phyloP scores from a whole-genome alignment of 2,329 filamentous ascomycete genomes.

The Colletotrichum sp. region DNA sequence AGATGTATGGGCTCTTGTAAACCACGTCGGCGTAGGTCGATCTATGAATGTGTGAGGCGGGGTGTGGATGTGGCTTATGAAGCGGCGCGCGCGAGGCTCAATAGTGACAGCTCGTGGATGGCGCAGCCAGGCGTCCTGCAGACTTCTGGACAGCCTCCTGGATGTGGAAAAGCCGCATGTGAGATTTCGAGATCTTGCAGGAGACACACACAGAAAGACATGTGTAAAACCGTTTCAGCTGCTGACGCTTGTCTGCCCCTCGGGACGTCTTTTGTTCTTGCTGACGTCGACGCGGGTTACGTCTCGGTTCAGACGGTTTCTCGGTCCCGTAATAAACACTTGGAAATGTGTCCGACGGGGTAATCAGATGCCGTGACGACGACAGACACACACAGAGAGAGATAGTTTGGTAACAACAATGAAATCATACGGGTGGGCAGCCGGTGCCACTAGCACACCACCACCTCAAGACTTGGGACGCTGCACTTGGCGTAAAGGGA shows the following conservation, averaged over 20 bases:
- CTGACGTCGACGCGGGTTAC: not conserved
- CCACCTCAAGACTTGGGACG: not conserved
- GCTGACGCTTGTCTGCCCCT: not conserved
- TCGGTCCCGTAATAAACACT: not conserved
- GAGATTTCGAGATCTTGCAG: not conserved
- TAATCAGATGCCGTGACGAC: not conserved
- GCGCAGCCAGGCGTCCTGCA: not conserved
- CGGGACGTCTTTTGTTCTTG: not conserved
- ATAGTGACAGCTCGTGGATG: not conserved
- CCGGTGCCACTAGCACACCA: not conserved
- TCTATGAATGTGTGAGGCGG: not conserved
- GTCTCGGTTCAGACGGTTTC: not conserved
- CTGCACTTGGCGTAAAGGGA: not conserved
- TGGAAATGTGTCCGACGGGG: not conserved
- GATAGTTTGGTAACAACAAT: not conserved
- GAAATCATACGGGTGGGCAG: not conserved
- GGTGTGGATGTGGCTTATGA: not conserved
- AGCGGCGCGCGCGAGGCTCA: not conserved
- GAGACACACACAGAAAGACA: not conserved
- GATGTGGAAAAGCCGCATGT: not conserved
- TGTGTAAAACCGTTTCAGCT: not conserved
- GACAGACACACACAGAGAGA: too few species aligned
- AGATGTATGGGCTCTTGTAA: not conserved
- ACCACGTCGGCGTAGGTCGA: not conserved
- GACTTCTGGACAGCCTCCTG: not conserved